Base-by-base conservation (phyloP, 805 yeast genomes). In the Komagataella kurtzmanii region DNA sequence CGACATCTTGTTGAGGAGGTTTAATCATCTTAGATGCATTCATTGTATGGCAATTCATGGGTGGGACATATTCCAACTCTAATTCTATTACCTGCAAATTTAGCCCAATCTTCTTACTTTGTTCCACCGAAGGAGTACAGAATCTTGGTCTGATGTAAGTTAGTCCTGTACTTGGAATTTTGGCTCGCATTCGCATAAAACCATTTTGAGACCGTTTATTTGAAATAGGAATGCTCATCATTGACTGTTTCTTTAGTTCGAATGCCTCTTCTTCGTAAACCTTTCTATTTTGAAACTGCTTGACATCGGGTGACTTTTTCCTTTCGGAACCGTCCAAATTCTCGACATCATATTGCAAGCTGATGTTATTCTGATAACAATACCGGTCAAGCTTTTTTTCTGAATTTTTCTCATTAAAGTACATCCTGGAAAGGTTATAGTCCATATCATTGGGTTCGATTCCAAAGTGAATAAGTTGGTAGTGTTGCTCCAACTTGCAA, bases 31-130 rank as follows among this genome's bases (percentile, higher is more conserved):
- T 30, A n/a, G 40, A 30, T 14, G 14, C 10, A 30, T 30, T 7
- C 40, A 30, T 30, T 14, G 40, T 30, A 30, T 30, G 40, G 40
- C 14, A 30, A 14, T 23, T 19, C 24, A 21, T 24, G 10, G 47
- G 17, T 4, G 44, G 17, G 7, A 54, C 49, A 47, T 49, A 54
- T 4, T 18, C 30, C 30, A 54, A 46, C 12, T 52, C 53, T 12
- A 54, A n/a, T 14, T 49, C 48, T 12, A 54, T 30, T 17, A 17
- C 24, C 23, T 50, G 49, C 17, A 54, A 44, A n/a, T 47, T 49
- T 14, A 30, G 24, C 50, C 40, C 40, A 30, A 10, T 5, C 40
- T 30, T 30, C 14, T 30, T 14, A 10, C n/a, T 30, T 10, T 30
- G 40, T 8, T 30, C 40, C 40, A 30, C 14, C 40, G 14, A 10